A percentile compares a stretch with the other conserved stretches of the same genome.
phyloP scores from a whole-genome alignment of 371 early-diverging fungal genomes.

The Syncephalastrum monosporum region DNA sequence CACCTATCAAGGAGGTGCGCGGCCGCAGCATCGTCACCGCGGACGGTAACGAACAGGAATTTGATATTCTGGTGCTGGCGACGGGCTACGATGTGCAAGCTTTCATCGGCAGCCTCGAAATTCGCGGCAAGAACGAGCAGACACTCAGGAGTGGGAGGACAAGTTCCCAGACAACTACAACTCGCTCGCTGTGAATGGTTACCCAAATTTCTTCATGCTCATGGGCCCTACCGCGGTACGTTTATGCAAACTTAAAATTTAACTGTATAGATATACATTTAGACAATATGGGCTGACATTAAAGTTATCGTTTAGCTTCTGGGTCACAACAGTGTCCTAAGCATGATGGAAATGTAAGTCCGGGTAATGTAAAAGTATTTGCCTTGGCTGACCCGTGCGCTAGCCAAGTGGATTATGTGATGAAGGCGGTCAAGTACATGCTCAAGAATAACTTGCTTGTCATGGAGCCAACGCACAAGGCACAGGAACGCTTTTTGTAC shows the following conservation, averaged over 20 bases:
- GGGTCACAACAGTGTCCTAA: conserved; percentile 14
- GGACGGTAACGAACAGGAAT: conserved; percentile 19
- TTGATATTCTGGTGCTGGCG: conserved; percentile 29
- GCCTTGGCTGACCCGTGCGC: background rate
- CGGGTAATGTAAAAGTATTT: too few species aligned
- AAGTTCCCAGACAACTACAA: conserved; percentile 31
- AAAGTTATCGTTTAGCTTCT: background rate
- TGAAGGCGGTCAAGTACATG: conserved; percentile 15
- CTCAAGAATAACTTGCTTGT: conserved; percentile 12
- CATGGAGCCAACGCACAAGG: conserved; percentile 21
- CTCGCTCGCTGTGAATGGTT: conserved; percentile 25
- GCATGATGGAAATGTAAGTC: conserved; percentile 21
- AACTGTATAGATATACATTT: background rate
- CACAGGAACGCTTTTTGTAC: conserved; percentile 17
- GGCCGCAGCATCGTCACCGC: conserved; percentile 21
- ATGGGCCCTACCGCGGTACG: conserved; percentile 29
- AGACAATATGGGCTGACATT: too few species aligned
- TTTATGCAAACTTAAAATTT: too few species aligned
- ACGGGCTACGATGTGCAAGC: conserved; percentile 31
- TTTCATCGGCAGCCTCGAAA: conserved; percentile 23
- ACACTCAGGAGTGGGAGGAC: conserved; percentile 16
- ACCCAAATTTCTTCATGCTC: conserved; percentile 44
- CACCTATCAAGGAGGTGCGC: conserved; percentile 13
- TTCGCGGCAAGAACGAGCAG: conserved; percentile 20
- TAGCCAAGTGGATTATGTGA: conserved; percentile 25